These are phyloP conservation scores for Globisporangium spinosum DNA, from an alignment of 352 stramenopile genomes.

Conservation along the genomic window DNA sequence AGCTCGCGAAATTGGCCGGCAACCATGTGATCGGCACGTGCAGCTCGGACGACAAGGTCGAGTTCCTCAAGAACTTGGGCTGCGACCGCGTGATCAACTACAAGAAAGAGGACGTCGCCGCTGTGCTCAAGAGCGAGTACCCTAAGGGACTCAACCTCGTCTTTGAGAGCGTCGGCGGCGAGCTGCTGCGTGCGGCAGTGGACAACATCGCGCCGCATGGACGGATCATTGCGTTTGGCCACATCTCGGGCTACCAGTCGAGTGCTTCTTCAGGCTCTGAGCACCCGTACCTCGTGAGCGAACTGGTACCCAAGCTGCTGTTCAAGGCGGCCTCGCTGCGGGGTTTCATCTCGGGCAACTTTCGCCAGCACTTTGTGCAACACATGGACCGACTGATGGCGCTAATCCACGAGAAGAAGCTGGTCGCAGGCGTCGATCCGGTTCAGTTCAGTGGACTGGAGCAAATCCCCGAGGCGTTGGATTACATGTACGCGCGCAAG, in stretches of 20 bases:
- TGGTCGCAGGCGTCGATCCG: conserved; percentile 27
- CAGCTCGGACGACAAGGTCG: conserved; percentile 82
- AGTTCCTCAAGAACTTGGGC: conserved; percentile 66
- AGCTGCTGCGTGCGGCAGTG: conserved; percentile 44
- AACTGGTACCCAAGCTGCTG: conserved; percentile 22
- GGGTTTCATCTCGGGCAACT: conserved; percentile 47
- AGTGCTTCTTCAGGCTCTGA: background rate
- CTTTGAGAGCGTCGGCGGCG: conserved; percentile 58
- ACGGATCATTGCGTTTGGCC: conserved; percentile 58
- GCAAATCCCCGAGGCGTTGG: conserved; percentile 31
- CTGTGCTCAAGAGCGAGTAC: conserved; percentile 69
- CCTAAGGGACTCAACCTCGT: conserved; percentile 63
- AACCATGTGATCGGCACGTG: conserved; percentile 80
- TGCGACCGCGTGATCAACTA: conserved; percentile 87
- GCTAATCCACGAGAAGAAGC: conserved; percentile 34
- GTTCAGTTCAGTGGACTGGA: conserved; percentile 31
- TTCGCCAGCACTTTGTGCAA: conserved; percentile 32
- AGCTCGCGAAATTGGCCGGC: conserved; percentile 80
- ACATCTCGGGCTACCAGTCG: conserved; percentile 49
- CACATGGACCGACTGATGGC: conserved; percentile 47
- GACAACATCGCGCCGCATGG: conserved; percentile 56
- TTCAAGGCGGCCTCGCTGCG: conserved; percentile 32
- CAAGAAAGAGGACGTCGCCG: conserved; percentile 55
- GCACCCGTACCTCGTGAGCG: conserved; percentile 8
- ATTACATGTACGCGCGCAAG: conserved; percentile 37